Percentiles rank a stretch among this genome's conserved stretches.
These are phyloP conservation scores for Trichosporon sp. DNA, from an alignment of 1,284 basidiomycete species.

Conservation along the genomic window DNA sequence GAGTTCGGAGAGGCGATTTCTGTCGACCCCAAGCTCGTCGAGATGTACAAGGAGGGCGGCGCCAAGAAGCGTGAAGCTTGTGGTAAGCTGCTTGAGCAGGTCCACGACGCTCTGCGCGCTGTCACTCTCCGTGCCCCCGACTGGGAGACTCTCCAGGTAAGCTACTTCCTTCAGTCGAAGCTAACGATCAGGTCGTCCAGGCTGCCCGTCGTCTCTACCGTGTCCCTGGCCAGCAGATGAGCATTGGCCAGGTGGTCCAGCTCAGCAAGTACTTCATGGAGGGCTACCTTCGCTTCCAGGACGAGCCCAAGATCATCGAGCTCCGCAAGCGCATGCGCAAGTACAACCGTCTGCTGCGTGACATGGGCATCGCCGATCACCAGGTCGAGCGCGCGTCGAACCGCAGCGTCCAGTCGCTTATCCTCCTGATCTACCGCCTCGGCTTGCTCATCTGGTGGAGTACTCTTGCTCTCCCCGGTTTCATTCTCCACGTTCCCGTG, in stretches of 20 bases:
- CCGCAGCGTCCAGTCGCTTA: conserved; percentile 79
- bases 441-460: conserved; percentile 80
- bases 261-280: conserved; percentile 91
- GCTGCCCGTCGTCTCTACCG: conserved; percentile 91
- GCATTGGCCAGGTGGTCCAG: conserved; percentile 93
- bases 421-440: conserved; percentile 79
- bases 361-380: conserved; percentile 95
- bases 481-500: conserved; percentile 91
- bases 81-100: conserved; percentile 79
- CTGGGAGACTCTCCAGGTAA: conserved; percentile 94
- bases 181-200: conserved; percentile 82
- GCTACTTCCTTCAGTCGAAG: conserved; percentile 18
- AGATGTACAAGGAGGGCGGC: conserved; percentile 88
- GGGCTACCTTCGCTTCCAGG: conserved; percentile 88
- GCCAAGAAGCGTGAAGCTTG: conserved; percentile 85
- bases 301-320: conserved; percentile 83
- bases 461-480: conserved; percentile 82
- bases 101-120: conserved; percentile 94
- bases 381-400: conserved; percentile 83
- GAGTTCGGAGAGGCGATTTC: conserved; percentile 92
- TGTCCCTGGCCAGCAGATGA: conserved; percentile 89
- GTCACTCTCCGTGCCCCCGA: conserved; percentile 95
- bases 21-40: conserved; percentile 77
- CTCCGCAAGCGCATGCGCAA: conserved; percentile 79
- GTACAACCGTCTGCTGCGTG: conserved; percentile 86